Conservation (phyloP, 306 rosid genomes). For the Begonia loranthoides region DNA sequence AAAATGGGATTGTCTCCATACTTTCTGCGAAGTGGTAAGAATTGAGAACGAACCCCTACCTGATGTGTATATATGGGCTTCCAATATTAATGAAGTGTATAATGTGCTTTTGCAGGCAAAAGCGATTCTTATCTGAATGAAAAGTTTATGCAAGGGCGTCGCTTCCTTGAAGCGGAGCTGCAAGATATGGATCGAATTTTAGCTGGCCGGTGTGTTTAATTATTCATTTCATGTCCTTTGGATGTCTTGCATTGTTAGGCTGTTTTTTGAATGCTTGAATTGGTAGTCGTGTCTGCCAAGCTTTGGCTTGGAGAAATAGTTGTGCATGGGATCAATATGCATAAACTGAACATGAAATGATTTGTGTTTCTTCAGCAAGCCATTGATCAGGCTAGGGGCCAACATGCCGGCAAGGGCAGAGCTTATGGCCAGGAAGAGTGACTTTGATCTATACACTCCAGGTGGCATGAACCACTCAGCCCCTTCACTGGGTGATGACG, state of each 20-base stretch:
- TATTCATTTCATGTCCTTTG: not conserved
- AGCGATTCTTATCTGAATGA: constrained; percentile 72
- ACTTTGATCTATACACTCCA: constrained; percentile 60
- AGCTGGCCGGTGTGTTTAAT: constrained; percentile 56
- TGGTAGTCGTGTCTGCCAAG: not conserved
- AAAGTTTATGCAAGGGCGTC: constrained; percentile 83
- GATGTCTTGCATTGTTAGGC: too few relatives aligned
- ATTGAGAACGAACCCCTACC: not conserved
- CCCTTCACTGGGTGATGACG: constrained; percentile 57
- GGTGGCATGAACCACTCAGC: constrained; percentile 46
- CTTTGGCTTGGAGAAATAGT: not conserved
- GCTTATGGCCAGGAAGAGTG: constrained; percentile 67
- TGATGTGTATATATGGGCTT: not conserved
- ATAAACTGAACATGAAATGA: constrained; percentile 5
- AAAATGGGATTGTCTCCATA: constrained; percentile 84
- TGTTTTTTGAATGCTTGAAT: constrained; percentile 1
- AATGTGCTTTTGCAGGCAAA: constrained; percentile 35
- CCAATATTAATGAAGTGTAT: constrained; percentile 4
- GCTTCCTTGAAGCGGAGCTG: constrained; percentile 85
- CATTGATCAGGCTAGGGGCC: constrained; percentile 83
- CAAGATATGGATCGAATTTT: constrained; percentile 80
- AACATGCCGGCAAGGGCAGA: constrained; percentile 96
- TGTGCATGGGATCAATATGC: not conserved
- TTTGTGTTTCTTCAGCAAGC: constrained; percentile 42
- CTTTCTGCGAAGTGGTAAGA: constrained; percentile 68